Evolutionary conservation across 257 asterid species (phyloP).

Genomic region (Dorcoceras hygrometricum): DNA sequence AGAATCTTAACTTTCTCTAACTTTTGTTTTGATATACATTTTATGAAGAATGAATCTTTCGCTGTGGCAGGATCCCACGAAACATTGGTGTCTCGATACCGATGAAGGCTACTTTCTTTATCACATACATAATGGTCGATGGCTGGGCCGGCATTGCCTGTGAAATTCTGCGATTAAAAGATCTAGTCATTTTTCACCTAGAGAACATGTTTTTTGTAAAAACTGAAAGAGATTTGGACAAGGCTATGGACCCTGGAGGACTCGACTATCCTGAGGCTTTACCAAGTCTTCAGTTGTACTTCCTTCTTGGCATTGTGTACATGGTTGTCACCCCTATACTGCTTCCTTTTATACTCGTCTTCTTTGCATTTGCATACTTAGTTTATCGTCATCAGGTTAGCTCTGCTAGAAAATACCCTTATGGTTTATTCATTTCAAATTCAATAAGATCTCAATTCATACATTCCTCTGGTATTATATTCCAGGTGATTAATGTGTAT

Average conservation of each 20-base stretch:
- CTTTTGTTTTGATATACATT: background rate
- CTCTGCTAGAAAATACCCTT: background rate
- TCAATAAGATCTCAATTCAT: background rate
- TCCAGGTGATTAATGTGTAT: slow-evolving; percentile 7
- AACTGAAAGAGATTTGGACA: slow-evolving; percentile 48
- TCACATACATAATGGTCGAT: slow-evolving; percentile 53
- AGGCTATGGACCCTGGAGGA: slow-evolving; percentile 51
- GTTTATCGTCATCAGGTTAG: slow-evolving; percentile 59
- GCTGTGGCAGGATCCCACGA: slow-evolving; percentile 41
- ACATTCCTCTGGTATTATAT: background rate
- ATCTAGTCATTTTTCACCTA: slow-evolving; percentile 44
- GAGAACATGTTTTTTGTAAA: slow-evolving; percentile 52
- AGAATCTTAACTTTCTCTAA: background rate
- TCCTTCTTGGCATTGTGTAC: slow-evolving; percentile 50
- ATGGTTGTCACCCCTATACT: slow-evolving; percentile 52
- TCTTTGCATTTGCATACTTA: slow-evolving; percentile 51
- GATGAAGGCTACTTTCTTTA: slow-evolving; percentile 54
- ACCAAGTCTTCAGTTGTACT: slow-evolving; percentile 50
- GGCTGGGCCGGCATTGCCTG: slow-evolving; percentile 61
- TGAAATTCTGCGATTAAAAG: slow-evolving; percentile 49
- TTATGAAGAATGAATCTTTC: slow-evolving; percentile 13
- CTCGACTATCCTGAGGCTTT: slow-evolving; percentile 48
- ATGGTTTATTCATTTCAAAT: background rate
- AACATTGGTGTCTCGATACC: slow-evolving; percentile 60
- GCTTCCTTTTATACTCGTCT: slow-evolving; percentile 50